phyloP scores from a whole-genome alignment of 495 filamentous ascomycete genomes.

The Hypoxylon rickii region DNA sequence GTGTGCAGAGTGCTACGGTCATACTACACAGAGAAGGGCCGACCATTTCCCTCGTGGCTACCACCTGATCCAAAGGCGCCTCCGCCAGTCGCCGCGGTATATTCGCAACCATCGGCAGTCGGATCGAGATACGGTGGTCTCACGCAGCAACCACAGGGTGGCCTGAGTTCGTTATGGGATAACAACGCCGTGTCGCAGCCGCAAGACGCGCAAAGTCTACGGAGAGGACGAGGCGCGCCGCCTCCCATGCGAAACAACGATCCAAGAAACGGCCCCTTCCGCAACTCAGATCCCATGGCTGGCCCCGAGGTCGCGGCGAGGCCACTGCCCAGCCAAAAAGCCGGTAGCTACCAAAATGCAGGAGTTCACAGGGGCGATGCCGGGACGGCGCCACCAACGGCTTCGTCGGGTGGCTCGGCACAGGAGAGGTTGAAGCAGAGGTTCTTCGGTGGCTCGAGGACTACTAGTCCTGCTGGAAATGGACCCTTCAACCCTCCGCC shows the following conservation, averaged over 20 bases:
- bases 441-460: slow-evolving; percentile 52
- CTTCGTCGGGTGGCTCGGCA: slow-evolving; percentile 42
- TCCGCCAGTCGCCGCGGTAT: slow-evolving; percentile 56
- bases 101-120: slow-evolving; percentile 55
- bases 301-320: slow-evolving; percentile 49
- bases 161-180: slow-evolving; percentile 84
- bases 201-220: slow-evolving; percentile 59
- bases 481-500: slow-evolving; percentile 48
- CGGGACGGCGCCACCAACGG: slow-evolving; percentile 44
- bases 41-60: slow-evolving; percentile 85
- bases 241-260: slow-evolving; percentile 32
- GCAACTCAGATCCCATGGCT: slow-evolving; percentile 43
- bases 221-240: slow-evolving; percentile 48
- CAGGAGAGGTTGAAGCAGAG: slow-evolving; percentile 57
- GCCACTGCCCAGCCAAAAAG: slow-evolving; percentile 70
- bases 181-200: slow-evolving; percentile 50
- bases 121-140: slow-evolving; percentile 57
- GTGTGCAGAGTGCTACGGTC: slow-evolving; percentile 92
- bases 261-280: slow-evolving; percentile 35
- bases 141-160: slow-evolving; percentile 41
- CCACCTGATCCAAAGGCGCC: slow-evolving; percentile 80
- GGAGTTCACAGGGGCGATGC: slow-evolving; percentile 35
- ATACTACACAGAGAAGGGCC: slow-evolving; percentile 90
- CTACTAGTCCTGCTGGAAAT: slow-evolving; percentile 44
- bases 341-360: slow-evolving; percentile 69